These are phyloP conservation scores for Ballota nigra DNA, from an alignment of 257 asterid genomes.

Conservation along the genomic window DNA sequence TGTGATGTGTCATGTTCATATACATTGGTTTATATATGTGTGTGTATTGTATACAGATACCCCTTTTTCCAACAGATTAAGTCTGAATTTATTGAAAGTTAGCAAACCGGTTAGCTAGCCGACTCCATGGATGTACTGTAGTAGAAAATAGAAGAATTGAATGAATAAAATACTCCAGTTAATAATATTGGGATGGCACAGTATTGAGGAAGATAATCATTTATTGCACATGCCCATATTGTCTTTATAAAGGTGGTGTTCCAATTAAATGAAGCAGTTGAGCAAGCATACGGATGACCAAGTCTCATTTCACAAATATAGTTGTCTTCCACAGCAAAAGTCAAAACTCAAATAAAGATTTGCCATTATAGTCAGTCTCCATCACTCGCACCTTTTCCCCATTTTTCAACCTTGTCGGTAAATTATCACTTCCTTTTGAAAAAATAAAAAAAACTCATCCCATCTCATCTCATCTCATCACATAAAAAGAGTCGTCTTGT, in stretches of 20 bases:
- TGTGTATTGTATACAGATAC: too few species aligned
- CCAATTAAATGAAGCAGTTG: slow-evolving; percentile 28
- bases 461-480: too few species aligned
- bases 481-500: neutral
- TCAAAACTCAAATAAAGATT: neutral
- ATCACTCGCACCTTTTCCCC: neutral
- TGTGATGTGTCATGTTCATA: too few species aligned
- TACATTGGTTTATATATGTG: too few species aligned
- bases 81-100: neutral
- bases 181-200: too few species aligned
- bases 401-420: neutral
- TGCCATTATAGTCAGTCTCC: neutral
- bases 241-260: neutral
- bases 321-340: slow-evolving; percentile 6
- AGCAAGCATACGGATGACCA: neutral
- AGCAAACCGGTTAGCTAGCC: neutral
- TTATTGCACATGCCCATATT: slow-evolving; percentile 25
- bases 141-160: neutral
- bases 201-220: neutral
- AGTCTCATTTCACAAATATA: neutral
- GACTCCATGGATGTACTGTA: neutral
- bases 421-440: neutral
- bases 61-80: too few species aligned
- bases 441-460: too few species aligned
- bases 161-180: too few species aligned